Evolutionary conservation across 2,329 filamentous ascomycete genomes (phyloP), one percentile per base, ranked within the genome.

Genomic region (Penicillium paneum): DNA sequence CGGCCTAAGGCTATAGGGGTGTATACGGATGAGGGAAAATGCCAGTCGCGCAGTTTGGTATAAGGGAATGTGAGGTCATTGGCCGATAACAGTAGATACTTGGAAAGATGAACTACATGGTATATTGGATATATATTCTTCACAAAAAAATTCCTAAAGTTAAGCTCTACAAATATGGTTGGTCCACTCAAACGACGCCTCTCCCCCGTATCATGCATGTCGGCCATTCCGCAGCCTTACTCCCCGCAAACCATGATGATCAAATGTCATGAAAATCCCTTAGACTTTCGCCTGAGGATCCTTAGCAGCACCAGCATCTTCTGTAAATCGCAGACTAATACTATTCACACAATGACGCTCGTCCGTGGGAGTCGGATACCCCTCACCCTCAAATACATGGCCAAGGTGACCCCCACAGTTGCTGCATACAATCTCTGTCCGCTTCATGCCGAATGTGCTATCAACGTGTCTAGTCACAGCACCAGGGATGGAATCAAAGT

Each of bases 261-360:
- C 28, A 8, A 45, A 45, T 13, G 15, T 38, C 40, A 21, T 11
- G 5, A 3, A 21, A 17, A 15, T 13, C 3, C 1, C 5, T 63
- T 49, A 71, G 24, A 60, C 69, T 59, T 72, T 71, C 1, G 69
- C 56, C 56, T 70, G 69, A 11, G 49, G 58, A 38, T 61, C 19
- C 42, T 53, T 46, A 3, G 42, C 29, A 19, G 55, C 45, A 8
- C 78, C 76, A 64, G 83, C 82, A 59, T 90, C 87, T 45, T 89
- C 78, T 1, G 79, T 82, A 70, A 99, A 97, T 65, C 86, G 94
- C 75, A 97, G 78, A 71, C 90, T 95, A 49, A 97, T 77, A 68
- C 90, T 94, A 71, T 97, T 99, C 55, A 99, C 94, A 70, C 94
- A 99, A 78, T 99, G 94, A 58, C 94, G 83, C 83, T 99, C 94